Conservation (phyloP, 73 alveolate species). For the Breviolum minutum region DNA sequence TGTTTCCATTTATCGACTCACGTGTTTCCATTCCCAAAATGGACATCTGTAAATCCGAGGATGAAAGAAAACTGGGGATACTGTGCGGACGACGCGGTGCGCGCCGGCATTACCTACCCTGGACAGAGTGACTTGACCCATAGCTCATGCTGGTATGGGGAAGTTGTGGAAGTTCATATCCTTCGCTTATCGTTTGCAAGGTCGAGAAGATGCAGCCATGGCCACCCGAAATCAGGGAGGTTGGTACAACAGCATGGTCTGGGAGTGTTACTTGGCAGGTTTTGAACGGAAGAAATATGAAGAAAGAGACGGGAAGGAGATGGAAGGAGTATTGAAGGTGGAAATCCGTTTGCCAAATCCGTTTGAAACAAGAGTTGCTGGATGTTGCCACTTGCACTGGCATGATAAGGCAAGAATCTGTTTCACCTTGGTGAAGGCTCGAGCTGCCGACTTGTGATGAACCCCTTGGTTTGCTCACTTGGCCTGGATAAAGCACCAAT, state of each 20-base stretch:
- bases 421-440: not conserved
- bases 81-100: conserved; percentile 25
- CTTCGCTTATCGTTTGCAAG: not conserved
- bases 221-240: conserved; percentile 52
- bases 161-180: not conserved
- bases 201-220: conserved; percentile 23
- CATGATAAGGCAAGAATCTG: not conserved
- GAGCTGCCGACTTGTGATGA: conserved; percentile 24
- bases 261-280: conserved; percentile 8
- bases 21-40: too few species aligned
- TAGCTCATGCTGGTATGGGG: not conserved
- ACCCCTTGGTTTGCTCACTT: conserved; percentile 18
- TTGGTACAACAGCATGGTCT: conserved; percentile 66
- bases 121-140: conserved; percentile 56
- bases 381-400: not conserved
- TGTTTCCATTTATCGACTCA: too few species aligned
- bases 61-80: conserved; percentile 15
- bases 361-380: too few species aligned
- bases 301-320: not conserved
- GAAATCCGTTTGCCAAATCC: not conserved
- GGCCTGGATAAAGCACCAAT: not conserved
- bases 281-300: too few species aligned
- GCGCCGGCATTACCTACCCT: conserved; percentile 17
- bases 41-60: not conserved
- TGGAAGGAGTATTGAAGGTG: not conserved